Evolutionary conservation across 2,329 filamentous ascomycete genomes (phyloP), one percentile per base, ranked within the genome.

Genomic region (Raffaelea deltoideospora): DNA sequence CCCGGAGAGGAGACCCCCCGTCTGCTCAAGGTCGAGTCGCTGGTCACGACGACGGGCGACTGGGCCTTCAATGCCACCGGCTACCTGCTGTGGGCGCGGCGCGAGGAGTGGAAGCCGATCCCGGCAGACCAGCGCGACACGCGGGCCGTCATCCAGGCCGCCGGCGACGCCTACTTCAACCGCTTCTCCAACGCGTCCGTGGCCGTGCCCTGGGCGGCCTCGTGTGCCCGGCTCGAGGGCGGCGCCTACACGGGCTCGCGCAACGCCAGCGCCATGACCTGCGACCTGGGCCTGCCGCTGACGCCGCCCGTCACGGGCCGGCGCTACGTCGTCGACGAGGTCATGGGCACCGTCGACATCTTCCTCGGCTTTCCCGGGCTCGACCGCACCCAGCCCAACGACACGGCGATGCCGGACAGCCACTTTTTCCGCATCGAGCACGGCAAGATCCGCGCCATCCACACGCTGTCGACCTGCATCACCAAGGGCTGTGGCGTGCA

Each of bases 291-390:
- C 5, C 45, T 48, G 7, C 49, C 47, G 7, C 35, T 38, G 3
- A 48, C 4, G 48, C 8, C 48, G 22, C 26, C 40, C 24, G 42
- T 52, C 3, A 40, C 40, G 6, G 43, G 51, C 37, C 37, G 50
- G n/a, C 45, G 48, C 6, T 52, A 53, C 40, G 45, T 53, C 10
- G 45, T 54, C 27, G 51, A 54, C 34, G 51, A 53, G 43, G 47
- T 43, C 20, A 41, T 48, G 7, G 51, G 50, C 4, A 42, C 44
- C 1, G 50, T 52, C 15, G 47, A 45, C 23, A 41, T 51, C 3
- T 50, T 52, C 18, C 27, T 52, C 29, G 47, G 45, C 10, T 52
- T 53, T 34, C 41, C 47, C 1, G 43, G 44, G 1, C 42, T 52
- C 3, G 49, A 52, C 24, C 28, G 37, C 10, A 31, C 40, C 4